phyloP scores from a whole-genome alignment of 2,329 filamentous ascomycete species.

The Aspergillus luchuensis region DNA sequence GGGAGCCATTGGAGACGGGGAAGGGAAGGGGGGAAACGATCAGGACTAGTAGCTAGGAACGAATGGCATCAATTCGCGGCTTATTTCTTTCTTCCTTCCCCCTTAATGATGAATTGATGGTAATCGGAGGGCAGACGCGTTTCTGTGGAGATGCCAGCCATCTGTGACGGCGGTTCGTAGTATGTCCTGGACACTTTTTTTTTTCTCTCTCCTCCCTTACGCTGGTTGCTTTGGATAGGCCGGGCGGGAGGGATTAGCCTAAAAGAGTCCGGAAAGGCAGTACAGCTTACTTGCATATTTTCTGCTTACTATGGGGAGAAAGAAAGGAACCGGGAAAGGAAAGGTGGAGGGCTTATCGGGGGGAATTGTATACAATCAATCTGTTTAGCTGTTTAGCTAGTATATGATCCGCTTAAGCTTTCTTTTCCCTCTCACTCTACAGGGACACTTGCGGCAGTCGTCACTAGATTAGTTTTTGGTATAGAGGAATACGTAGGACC shows the following conservation, averaged over 20 bases:
- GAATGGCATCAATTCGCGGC: not conserved
- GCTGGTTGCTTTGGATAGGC: not conserved
- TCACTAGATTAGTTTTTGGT: no score
- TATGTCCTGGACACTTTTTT: no score
- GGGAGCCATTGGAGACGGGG: constrained; percentile 31
- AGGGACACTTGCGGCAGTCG: not conserved
- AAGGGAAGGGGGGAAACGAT: not conserved
- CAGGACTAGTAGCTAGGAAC: not conserved
- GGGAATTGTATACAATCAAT: no score
- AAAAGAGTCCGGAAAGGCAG: not conserved
- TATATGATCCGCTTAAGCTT: not conserved
- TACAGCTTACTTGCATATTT: not conserved
- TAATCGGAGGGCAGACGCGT: not conserved
- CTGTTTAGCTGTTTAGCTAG: not conserved
- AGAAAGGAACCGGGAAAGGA: no score
- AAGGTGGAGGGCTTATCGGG: no score
- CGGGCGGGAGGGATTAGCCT: not conserved
- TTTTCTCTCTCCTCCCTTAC: no score
- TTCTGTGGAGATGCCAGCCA: constrained; percentile 18
- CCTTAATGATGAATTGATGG: not conserved
- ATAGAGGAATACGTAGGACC: no score
- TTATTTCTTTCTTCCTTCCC: not conserved
- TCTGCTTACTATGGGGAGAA: no score
- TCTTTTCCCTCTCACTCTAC: not conserved
- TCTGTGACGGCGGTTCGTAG: constrained; percentile 7